A percentile compares a stretch with the other conserved stretches of the same genome.
phyloP scores from a whole-genome alignment of 768 basidiomycete species.

The Boletellus sp. region DNA sequence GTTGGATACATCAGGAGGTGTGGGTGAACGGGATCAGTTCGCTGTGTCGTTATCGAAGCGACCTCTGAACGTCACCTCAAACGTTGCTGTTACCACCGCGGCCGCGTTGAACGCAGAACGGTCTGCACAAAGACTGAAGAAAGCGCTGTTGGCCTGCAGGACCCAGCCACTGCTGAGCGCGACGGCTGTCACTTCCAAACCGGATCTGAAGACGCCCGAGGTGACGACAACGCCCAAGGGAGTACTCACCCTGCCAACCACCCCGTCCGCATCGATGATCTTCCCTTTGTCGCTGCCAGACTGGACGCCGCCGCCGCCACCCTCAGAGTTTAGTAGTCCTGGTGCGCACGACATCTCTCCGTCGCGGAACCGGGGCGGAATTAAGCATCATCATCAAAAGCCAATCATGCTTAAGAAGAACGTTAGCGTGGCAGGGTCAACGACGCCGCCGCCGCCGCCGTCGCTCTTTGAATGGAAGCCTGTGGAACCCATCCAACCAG shows the following conservation, averaged over 20 bases:
- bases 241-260: constrained; percentile 10
- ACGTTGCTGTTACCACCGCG: constrained; percentile 71
- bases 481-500: constrained; percentile 22
- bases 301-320: constrained; percentile 24
- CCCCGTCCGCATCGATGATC: constrained; percentile 19
- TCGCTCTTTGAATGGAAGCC: constrained; percentile 24
- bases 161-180: constrained; percentile 66
- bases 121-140: constrained; percentile 66
- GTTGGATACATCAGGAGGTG: constrained; percentile 38
- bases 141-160: constrained; percentile 56
- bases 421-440: not conserved
- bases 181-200: constrained; percentile 34
- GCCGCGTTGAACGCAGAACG: constrained; percentile 81
- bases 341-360: constrained; percentile 13
- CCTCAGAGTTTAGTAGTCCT: constrained; percentile 16
- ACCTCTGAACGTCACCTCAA: constrained; percentile 50
- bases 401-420: constrained; percentile 32
- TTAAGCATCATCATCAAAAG: constrained; percentile 37
- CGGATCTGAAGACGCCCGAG: constrained; percentile 1
- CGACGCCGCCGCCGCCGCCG: constrained; percentile 4
- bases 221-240: constrained; percentile 1
- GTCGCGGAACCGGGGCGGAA: constrained; percentile 21
- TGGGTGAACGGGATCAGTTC: constrained; percentile 38
- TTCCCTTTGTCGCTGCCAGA: constrained; percentile 21
- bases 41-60: constrained; percentile 37